Percentiles rank a stretch among this genome's conserved stretches.
Evolutionary conservation across 768 basidiomycete species (phyloP).

Genomic region (Chalciporus piperatus): DNA sequence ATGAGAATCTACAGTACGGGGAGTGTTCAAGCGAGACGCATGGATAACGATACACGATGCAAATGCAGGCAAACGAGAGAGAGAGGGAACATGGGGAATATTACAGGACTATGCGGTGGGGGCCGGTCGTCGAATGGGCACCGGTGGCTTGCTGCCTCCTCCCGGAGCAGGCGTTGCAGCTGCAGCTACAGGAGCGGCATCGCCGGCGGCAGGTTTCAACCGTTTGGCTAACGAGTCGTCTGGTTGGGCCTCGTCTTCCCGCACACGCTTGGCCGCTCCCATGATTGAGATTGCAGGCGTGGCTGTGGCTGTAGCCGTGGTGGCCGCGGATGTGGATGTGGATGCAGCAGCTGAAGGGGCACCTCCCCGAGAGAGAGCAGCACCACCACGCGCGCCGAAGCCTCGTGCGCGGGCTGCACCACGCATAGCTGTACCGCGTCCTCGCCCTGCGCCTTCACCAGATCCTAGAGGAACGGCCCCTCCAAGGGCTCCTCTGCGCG

Average conservation of each 20-base stretch:
- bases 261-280: slow-evolving; percentile 66
- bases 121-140: slow-evolving; percentile 32
- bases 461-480: slow-evolving; percentile 27
- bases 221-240: slow-evolving; percentile 68
- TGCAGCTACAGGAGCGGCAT: not conserved
- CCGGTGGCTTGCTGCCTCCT: slow-evolving; percentile 33
- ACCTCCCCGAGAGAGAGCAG: slow-evolving; percentile 13
- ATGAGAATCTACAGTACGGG: not conserved
- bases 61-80: not conserved
- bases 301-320: slow-evolving; percentile 19
- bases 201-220: slow-evolving; percentile 47
- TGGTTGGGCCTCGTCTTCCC: slow-evolving; percentile 55
- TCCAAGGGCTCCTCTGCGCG: slow-evolving; percentile 32
- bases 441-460: slow-evolving; percentile 24
- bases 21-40: not conserved
- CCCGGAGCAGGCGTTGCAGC: not conserved
- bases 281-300: slow-evolving; percentile 48
- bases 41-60: slow-evolving; percentile 24
- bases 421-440: slow-evolving; percentile 34
- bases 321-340: no score
- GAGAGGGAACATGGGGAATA: not conserved
- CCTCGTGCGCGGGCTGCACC: slow-evolving; percentile 37
- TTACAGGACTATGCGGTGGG: slow-evolving; percentile 12
- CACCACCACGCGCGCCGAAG: slow-evolving; percentile 30
- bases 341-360: slow-evolving; percentile 28